Base-by-base conservation (phyloP, 495 filamentous ascomycete genomes). In the Aspergillus ellipticus region DNA sequence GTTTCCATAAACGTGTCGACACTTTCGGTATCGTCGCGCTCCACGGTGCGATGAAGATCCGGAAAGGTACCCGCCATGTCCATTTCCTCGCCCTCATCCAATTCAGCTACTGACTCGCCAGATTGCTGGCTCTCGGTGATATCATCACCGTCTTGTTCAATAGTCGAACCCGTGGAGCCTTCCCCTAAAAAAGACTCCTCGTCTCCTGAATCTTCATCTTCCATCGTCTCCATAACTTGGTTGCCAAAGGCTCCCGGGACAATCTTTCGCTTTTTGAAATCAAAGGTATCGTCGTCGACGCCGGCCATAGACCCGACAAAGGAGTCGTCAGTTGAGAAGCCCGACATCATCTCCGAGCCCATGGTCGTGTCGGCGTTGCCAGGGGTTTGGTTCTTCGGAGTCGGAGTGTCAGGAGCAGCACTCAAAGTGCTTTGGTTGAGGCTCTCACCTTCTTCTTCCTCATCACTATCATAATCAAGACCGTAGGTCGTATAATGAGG, bases 401-500 rank as follows among this genome's bases (percentile, higher is more conserved):
- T 85, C 52, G 82, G 77, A 26, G 77, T 83, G 64, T 85, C 82
- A 61, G 82, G 82, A 68, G 74, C 74, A 54, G 74, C 79, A 69
- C 82, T 84, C 49, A 85, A 69, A 57, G 77, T 77, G 71, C 80
- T 86, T 63, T 80, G 75, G 51, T 74, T 74, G 66, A 74, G 70
- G 64, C 68, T 76, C 67, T 77, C 67, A 72, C 67, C 83, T 62
- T 73, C 74, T 47, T 81, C 82, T 15, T 85, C 81, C 33, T 90
- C 88, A 43, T 90, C 87, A 22, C 89, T 89, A 42, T 92, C 89
- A 59, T 94, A 89, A 58, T 91, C 87, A 48, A 97, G 77, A n/a
- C 86, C 91, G 68, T 98, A 98, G 8, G 91, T 96, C 15, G 91
- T 96, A 71, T 92, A 98, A 71, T 98, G 94, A 56, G 90, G 84